Evolutionary conservation across 225 moss, liverwort and hornwort genomes (phyloP), one percentile per base, ranked within the genome.

Genomic region (Polytrichum formosum): DNA sequence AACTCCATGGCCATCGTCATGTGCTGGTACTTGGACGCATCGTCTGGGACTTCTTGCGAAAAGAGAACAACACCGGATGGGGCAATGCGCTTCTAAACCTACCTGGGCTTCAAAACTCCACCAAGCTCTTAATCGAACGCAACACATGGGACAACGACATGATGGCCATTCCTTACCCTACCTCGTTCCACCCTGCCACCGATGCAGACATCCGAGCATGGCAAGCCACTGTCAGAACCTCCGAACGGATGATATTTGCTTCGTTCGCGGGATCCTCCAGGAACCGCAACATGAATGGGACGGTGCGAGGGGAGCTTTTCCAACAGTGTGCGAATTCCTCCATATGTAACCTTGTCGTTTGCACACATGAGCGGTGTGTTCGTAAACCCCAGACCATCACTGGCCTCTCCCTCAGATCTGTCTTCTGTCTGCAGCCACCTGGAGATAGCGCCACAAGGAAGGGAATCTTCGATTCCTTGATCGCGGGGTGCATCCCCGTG

Each of bases 381-480:
- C 58, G 61, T 37, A 84, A 81, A 26, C 94, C 94, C 13, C 88
- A 91, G 64, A 74, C 71, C 0, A 72, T 91, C 20, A 85, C 86
- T 28, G 76, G 72, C 17, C 70, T 87, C 28, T 74, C 87, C 5
- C 53, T 98, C 5, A 75, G 79, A 4, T 88, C 92, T 0, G 78
- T 83, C 5, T 98, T 94, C 77, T 98, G 97, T 64, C 79, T 98
- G 65, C 94, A 98, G 63, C 97, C 97, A 2, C 84, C 91, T 0
- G 97, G 97, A 0, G 97, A 98, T 53, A 91, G 90, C 30, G 81
- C 97, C 63, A 98, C 97, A 0, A 80, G 97, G 22, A 92, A 92
- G 59, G 92, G 86, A 1, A 76, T 90, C 22, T 98, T 98, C 71
- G 97, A 98, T 73, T 88, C 90, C 35, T 54, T 98, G 29, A 80